Evolutionary conservation across 139 green algal genomes (phyloP).

Genomic region (Coccomyxa sp.): DNA sequence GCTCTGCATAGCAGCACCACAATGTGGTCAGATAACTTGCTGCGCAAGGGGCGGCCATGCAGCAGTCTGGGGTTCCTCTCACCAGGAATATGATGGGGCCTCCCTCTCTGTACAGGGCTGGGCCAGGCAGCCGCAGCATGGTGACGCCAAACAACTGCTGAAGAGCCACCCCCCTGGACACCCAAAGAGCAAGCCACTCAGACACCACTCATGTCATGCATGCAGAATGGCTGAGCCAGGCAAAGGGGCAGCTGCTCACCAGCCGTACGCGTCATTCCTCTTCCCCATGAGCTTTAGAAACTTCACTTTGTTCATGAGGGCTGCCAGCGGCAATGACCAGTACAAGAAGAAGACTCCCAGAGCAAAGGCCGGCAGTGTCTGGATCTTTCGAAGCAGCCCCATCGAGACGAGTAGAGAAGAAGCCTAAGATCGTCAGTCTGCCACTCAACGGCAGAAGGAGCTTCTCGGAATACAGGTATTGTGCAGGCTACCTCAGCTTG

Average conservation of each 20-base stretch:
- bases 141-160: conserved; percentile 33
- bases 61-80: neutral
- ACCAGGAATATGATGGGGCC: conserved; percentile 61
- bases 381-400: neutral
- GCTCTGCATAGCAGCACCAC: conserved; percentile 39
- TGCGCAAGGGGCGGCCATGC: neutral
- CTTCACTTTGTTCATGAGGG: conserved; percentile 37
- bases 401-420: no score
- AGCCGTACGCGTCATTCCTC: conserved; percentile 57
- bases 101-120: conserved; percentile 39
- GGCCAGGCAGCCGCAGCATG: conserved; percentile 27
- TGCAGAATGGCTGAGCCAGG: neutral
- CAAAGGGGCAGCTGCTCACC: conserved; percentile 24
- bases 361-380: conserved; percentile 41
- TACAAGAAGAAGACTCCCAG: conserved; percentile 47
- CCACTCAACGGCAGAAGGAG: no score
- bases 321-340: conserved; percentile 49
- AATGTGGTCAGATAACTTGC: neutral
- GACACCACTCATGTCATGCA: conserved; percentile 18
- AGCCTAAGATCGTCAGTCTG: no score
- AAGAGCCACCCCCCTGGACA: conserved; percentile 39
- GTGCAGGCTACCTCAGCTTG: no score
- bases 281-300: conserved; percentile 38
- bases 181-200: conserved; percentile 21
- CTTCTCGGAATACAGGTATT: no score